Conservation (phyloP, 768 basidiomycete species). For the Collybiopsis confluens region DNA sequence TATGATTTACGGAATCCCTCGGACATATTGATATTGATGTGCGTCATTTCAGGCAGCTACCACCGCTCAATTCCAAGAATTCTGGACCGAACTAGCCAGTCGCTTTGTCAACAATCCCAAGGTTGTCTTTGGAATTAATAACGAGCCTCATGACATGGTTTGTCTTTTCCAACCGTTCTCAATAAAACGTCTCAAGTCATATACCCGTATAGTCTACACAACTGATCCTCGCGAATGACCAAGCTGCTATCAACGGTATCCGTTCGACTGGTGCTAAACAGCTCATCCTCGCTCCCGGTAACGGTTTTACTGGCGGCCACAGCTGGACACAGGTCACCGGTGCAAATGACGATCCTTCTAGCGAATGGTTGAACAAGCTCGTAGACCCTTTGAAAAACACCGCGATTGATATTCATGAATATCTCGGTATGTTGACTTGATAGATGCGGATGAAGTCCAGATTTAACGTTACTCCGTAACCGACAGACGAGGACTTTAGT, state of each 20-base stretch:
- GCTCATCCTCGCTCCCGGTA: conserved; percentile 43
- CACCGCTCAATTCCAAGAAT: conserved; percentile 36
- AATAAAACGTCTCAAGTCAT: background rate
- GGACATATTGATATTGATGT: no score
- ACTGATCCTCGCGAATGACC: conserved; percentile 37
- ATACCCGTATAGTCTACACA: conserved; percentile 28
- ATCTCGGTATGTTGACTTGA: conserved; percentile 3
- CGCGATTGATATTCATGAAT: conserved; percentile 44
- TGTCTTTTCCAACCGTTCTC: background rate
- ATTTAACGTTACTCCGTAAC: no score
- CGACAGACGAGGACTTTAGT: conserved; percentile 36
- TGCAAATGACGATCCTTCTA: conserved; percentile 31
- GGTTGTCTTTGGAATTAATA: conserved; percentile 45
- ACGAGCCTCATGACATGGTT: conserved; percentile 45
- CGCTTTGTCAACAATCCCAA: conserved; percentile 37
- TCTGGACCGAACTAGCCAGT: conserved; percentile 38
- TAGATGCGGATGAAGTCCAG: background rate
- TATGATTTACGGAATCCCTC: no score
- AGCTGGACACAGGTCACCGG: conserved; percentile 37
- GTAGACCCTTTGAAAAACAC: conserved; percentile 36
- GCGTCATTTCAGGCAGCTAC: conserved; percentile 28
- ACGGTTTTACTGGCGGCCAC: conserved; percentile 43
- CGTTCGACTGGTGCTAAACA: conserved; percentile 34
- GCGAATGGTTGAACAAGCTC: conserved; percentile 37
- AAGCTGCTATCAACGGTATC: conserved; percentile 41